phyloP scores from a whole-genome alignment of 768 basidiomycete species.

The Leccinum longicurvipes region DNA sequence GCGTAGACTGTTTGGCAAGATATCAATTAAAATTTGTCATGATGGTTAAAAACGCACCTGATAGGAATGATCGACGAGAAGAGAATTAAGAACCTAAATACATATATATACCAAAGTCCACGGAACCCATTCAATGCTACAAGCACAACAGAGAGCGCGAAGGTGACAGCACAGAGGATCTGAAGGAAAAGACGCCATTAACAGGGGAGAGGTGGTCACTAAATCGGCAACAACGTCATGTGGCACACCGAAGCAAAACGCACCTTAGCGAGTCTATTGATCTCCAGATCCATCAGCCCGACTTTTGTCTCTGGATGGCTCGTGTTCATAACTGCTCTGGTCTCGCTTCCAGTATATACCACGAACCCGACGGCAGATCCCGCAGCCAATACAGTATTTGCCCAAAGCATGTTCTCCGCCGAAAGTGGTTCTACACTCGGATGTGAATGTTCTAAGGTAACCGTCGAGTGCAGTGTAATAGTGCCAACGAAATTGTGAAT shows the following conservation, averaged over 20 bases:
- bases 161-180: slow-evolving; percentile 95
- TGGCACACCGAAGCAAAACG: slow-evolving; percentile 4
- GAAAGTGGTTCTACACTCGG: slow-evolving; percentile 79
- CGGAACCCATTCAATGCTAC: slow-evolving; percentile 96
- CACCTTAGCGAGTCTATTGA: slow-evolving; percentile 94
- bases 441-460: slow-evolving; percentile 33
- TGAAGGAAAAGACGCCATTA: slow-evolving; percentile 37
- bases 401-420: slow-evolving; percentile 94
- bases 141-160: slow-evolving; percentile 84
- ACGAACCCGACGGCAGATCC: slow-evolving; percentile 92
- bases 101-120: slow-evolving; percentile 93
- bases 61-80: slow-evolving; percentile 99
- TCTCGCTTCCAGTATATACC: slow-evolving; percentile 92
- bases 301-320: slow-evolving; percentile 95
- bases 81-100: slow-evolving; percentile 93
- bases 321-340: slow-evolving; percentile 97
- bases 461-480: slow-evolving; percentile 62
- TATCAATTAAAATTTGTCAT: neutral
- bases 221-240: neutral
- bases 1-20: slow-evolving; percentile 60
- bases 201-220: neutral
- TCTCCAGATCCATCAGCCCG: slow-evolving; percentile 88
- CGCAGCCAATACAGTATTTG: slow-evolving; percentile 95
- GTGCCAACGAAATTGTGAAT: slow-evolving; percentile 96
- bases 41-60: slow-evolving; percentile 55